phyloP scores from a whole-genome alignment of 1,284 basidiomycete species.

The Fomes fomentarius region DNA sequence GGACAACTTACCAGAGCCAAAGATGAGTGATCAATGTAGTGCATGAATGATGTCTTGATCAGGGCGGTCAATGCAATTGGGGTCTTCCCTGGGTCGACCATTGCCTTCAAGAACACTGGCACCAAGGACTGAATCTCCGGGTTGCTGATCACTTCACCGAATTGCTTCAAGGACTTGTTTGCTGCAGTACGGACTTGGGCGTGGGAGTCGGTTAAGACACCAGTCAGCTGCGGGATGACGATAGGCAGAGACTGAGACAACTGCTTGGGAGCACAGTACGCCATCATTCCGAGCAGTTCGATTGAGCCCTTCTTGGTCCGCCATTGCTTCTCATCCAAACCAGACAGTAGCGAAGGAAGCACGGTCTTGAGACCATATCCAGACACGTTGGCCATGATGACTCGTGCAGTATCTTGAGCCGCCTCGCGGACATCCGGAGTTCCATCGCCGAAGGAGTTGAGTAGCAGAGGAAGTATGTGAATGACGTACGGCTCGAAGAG shows the following conservation, averaged over 20 bases:
- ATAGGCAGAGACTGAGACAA: conserved; percentile 95
- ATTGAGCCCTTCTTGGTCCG: conserved; percentile 98
- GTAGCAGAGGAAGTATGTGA: conserved; percentile 83
- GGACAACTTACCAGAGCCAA: conserved; percentile 77
- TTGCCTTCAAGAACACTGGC: conserved; percentile 91
- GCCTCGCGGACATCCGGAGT: conserved; percentile 93
- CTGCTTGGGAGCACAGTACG: conserved; percentile 96
- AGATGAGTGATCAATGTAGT: conserved; percentile 98
- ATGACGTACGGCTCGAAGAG: conserved; percentile 96
- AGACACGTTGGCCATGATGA: conserved; percentile 96
- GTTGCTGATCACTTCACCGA: conserved; percentile 95
- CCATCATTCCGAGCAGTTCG: conserved; percentile 98
- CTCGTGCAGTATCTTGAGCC: conserved; percentile 89
- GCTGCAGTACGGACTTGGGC: conserved; percentile 94
- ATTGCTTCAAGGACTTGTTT: conserved; percentile 96
- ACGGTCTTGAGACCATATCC: conserved; percentile 97
- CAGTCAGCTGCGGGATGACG: conserved; percentile 94
- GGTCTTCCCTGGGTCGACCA: conserved; percentile 96
- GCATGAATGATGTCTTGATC: conserved; percentile 95
- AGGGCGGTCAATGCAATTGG: conserved; percentile 82
- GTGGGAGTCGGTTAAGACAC: conserved; percentile 96
- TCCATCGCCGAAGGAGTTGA: conserved; percentile 90
- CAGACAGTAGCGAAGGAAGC: conserved; percentile 87
- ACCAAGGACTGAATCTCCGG: conserved; percentile 95
- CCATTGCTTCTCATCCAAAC: conserved; percentile 99